Evolutionary conservation across 1,139 yeast genomes (phyloP).

Genomic region (Candida labiduridarum): DNA sequence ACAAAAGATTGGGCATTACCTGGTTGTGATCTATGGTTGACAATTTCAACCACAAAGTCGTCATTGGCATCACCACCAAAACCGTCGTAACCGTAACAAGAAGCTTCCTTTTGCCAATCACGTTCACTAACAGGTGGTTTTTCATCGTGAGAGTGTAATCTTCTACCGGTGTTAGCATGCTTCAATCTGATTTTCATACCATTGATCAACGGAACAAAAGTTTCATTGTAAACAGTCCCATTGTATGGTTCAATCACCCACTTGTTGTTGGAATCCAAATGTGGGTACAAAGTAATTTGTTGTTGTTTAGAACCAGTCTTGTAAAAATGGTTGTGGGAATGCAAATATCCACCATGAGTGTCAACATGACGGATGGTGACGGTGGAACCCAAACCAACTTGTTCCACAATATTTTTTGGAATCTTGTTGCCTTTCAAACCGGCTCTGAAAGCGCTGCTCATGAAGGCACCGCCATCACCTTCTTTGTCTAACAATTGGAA

Average conservation of each 20-base stretch:
- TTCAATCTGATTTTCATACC: conserved; percentile 80
- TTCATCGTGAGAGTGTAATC: conserved; percentile 95
- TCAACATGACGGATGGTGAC: conserved; percentile 79
- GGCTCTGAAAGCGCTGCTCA: conserved; percentile 88
- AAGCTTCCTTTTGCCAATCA: conserved; percentile 96
- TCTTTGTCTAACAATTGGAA: conserved; percentile 68
- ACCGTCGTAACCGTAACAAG: conserved; percentile 89
- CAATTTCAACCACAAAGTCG: conserved; percentile 89
- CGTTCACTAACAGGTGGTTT: conserved; percentile 90
- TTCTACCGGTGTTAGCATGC: conserved; percentile 69
- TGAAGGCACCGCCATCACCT: conserved; percentile 88
- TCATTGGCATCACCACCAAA: conserved; percentile 96
- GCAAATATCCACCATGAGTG: conserved; percentile 93
- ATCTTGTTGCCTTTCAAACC: conserved; percentile 70
- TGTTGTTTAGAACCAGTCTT: conserved; percentile 95
- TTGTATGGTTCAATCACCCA: conserved; percentile 78
- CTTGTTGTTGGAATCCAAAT: conserved; percentile 82
- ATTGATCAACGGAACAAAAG: conserved; percentile 66
- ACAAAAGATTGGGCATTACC: conserved; percentile 65
- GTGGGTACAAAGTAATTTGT: conserved; percentile 92
- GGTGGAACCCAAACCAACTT: conserved; percentile 85
- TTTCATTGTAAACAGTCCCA: conserved; percentile 48
- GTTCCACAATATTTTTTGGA: conserved; percentile 71
- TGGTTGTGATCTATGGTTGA: conserved; percentile 54
- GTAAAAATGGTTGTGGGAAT: conserved; percentile 84